These are phyloP conservation scores for Lasiodiplodia gonubiensis DNA, from an alignment of 2,329 filamentous ascomycete genomes.

Conservation along the genomic window DNA sequence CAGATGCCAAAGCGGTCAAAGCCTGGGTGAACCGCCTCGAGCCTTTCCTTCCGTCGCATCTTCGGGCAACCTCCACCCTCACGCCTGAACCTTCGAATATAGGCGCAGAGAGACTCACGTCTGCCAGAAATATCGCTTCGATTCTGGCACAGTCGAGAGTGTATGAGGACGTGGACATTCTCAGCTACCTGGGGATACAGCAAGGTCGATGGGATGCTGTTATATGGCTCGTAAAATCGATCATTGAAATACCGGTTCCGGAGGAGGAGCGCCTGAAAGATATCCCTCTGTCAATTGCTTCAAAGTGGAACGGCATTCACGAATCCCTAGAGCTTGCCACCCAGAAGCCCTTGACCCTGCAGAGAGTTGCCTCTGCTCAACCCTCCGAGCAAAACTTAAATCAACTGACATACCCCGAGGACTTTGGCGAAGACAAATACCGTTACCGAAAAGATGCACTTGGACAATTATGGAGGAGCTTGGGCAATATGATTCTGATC, in stretches of 20 bases:
- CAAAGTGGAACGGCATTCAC: constrained; percentile 33
- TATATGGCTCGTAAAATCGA: constrained; percentile 53
- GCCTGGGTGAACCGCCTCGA: constrained; percentile 46
- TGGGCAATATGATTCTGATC: constrained; percentile 53
- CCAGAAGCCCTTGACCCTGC: constrained; percentile 34
- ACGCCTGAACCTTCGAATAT: constrained; percentile 31
- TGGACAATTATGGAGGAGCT: constrained; percentile 53
- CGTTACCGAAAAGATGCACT: constrained; percentile 36
- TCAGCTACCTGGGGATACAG: constrained; percentile 47
- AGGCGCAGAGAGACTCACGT: constrained; percentile 23
- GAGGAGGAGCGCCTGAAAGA: constrained; percentile 29
- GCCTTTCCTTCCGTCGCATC: constrained; percentile 42
- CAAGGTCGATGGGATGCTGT: constrained; percentile 51
- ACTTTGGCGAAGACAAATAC: neutral
- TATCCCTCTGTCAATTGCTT: constrained; percentile 33
- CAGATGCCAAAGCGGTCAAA: constrained; percentile 33
- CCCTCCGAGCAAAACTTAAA: constrained; percentile 1
- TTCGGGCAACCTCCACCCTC: constrained; percentile 33
- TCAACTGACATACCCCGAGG: neutral
- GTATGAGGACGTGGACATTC: constrained; percentile 40
- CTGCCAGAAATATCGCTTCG: constrained; percentile 34
- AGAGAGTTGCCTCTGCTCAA: constrained; percentile 30
- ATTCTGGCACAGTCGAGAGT: constrained; percentile 36
- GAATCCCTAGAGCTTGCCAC: constrained; percentile 37
- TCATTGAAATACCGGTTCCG: constrained; percentile 43